These are phyloP conservation scores for Mycocentrospora acerina DNA, from an alignment of 2,329 filamentous ascomycete species.

Conservation along the genomic window DNA sequence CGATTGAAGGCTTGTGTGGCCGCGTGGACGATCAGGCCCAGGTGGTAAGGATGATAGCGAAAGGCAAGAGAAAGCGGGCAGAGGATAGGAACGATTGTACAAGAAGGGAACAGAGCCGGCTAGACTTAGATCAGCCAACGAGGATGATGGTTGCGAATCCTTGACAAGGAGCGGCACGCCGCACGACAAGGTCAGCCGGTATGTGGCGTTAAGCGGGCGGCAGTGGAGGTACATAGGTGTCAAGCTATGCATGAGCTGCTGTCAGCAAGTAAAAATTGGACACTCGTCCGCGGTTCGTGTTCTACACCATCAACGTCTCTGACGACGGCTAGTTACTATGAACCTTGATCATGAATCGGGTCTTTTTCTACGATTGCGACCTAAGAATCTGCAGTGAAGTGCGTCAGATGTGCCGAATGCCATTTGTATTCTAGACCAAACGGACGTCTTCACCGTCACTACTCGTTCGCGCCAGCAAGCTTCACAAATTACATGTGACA, in stretches of 20 bases:
- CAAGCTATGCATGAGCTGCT: conserved; percentile 41
- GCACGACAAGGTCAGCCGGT: conserved; percentile 38
- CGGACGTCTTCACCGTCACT: too few relatives aligned
- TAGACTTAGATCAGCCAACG: conserved; percentile 37
- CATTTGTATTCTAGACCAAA: too few relatives aligned
- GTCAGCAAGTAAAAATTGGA: conserved; percentile 34
- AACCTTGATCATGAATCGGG: conserved; percentile 34
- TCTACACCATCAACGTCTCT: conserved; percentile 38
- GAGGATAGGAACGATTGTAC: conserved; percentile 39
- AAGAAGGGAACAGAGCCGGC: conserved; percentile 39
- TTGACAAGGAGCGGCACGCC: conserved; percentile 37
- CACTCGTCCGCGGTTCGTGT: conserved; percentile 24
- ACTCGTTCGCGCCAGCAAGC: too few relatives aligned
- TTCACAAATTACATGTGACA: too few relatives aligned
- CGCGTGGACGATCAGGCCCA: conserved; percentile 36
- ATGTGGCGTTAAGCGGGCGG: conserved; percentile 38
- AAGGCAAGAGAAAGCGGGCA: conserved; percentile 31
- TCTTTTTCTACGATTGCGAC: conserved; percentile 34
- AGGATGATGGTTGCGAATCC: conserved; percentile 32
- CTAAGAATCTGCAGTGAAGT: conserved; percentile 23
- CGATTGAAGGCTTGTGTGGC: conserved; percentile 38
- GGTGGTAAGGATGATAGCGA: conserved; percentile 24
- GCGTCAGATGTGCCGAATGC: too few relatives aligned
- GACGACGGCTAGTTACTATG: conserved; percentile 31
- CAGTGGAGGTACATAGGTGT: conserved; percentile 33